phyloP scores from a whole-genome alignment of 129 eudicot genomes.

The Scalesia atractyloides region DNA sequence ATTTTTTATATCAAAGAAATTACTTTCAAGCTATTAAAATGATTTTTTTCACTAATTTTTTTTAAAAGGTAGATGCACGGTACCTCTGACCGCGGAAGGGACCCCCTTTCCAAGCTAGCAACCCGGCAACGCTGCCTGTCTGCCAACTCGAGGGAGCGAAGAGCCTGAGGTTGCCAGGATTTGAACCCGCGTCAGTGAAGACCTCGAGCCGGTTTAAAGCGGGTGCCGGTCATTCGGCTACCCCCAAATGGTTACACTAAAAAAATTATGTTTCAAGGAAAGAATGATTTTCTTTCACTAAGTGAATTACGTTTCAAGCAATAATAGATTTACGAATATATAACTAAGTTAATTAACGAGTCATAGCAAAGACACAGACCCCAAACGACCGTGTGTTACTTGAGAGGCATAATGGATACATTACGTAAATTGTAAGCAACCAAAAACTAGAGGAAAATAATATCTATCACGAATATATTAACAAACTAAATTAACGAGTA shows the following conservation, averaged over 20 bases:
- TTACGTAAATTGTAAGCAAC: constrained; percentile 21
- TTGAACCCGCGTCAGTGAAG: too few relatives aligned
- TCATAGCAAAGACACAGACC: not conserved
- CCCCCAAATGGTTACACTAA: too few relatives aligned
- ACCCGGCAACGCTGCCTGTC: too few relatives aligned
- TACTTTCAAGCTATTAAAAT: not conserved
- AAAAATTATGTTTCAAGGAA: too few relatives aligned
- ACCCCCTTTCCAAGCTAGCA: too few relatives aligned
- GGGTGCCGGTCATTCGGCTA: too few relatives aligned
- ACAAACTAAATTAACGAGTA: not conserved
- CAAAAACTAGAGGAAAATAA: not conserved
- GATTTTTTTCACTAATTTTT: too few relatives aligned
- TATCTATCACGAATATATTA: not conserved
- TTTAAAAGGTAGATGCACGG: too few relatives aligned
- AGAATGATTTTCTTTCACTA: not conserved
- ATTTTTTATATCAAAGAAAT: not conserved
- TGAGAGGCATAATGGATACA: constrained; percentile 24
- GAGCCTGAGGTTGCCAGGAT: too few relatives aligned
- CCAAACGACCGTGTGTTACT: constrained; percentile 15
- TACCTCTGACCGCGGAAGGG: too few relatives aligned
- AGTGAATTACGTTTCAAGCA: not conserved
- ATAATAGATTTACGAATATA: not conserved
- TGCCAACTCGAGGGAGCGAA: too few relatives aligned
- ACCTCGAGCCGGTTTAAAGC: too few relatives aligned
- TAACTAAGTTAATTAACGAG: not conserved